Evolutionary conservation across 176 grass and related monocot species (phyloP), one percentile per base, ranked within the genome.

Genomic region (Aegilops bicornis): DNA sequence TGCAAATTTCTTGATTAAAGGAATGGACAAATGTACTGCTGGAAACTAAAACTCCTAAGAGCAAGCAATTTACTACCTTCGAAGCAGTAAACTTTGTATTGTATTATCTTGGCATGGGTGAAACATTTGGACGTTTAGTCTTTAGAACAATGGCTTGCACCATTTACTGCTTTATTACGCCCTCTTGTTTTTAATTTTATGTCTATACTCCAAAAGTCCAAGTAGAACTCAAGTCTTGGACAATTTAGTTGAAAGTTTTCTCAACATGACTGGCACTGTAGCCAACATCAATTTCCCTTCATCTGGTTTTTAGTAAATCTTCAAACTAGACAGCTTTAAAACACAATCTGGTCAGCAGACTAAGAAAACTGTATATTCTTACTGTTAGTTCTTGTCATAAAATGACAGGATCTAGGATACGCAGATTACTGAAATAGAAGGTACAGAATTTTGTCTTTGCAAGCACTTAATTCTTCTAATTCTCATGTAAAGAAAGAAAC

Each of bases 401-500:
- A 33, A 62, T 27, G 39, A 64, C 22, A 45, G 32, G 37, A 84
- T 64, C 19, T 79, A 23, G 33, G 37, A 52, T 5, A 69, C 20
- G 3, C 0, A 78, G 50, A 33, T 36, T 71, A 76, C 76, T 76
- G 62, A 14, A 77, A 82, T 52, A 23, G 40, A 58, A 82, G 22
- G 30, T 82, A 77, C 29, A 63, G 37, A 69, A 60, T 85, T 89
- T 65, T 42, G 48, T 33, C 85, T 82, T 77, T 29, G 30, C 67
- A 50, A 89, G 43, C 30, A 79, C 1, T 40, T 83, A 11, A 11
- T 64, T 65, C 24, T 29, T 81, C 77, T 10, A 66, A 19, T 31
- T 54, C 42, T 36, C 11, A n/a, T 82, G 15, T 82, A 59, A 69
- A 47, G 32, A 63, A 10, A 52, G 10, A 69, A 81, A 70, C 10